Percentiles rank a stretch among this genome's conserved stretches.
Conservation (phyloP, 768 basidiomycete genomes). For the Boletellus ananas region DNA sequence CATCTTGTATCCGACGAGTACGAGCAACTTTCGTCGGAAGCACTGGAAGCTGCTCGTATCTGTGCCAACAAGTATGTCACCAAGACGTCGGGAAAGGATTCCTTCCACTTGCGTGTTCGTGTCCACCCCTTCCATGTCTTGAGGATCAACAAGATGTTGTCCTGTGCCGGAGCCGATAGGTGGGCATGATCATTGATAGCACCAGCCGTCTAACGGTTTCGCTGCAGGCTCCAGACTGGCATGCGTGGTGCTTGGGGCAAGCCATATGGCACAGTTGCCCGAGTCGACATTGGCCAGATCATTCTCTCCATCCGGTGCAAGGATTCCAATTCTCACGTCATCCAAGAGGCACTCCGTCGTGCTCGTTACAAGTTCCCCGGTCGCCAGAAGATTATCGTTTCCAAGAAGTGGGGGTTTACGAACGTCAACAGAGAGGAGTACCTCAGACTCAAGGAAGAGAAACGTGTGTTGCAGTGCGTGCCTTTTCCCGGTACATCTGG, state of each 20-base stretch:
- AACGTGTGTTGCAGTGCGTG: conserved; percentile 83
- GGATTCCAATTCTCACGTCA: conserved; percentile 79
- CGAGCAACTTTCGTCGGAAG: conserved; percentile 93
- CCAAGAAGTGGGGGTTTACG: conserved; percentile 99
- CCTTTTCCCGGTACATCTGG: not conserved
- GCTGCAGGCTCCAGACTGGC: conserved; percentile 78
- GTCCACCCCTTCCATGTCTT: conserved; percentile 98
- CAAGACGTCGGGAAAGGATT: conserved; percentile 97
- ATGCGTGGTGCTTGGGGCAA: conserved; percentile 99
- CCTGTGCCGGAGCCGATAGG: conserved; percentile 98
- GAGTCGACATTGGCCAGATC: conserved; percentile 96
- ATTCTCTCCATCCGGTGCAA: conserved; percentile 90
- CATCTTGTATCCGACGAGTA: conserved; percentile 98
- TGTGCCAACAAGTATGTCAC: conserved; percentile 99
- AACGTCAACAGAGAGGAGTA: conserved; percentile 90
- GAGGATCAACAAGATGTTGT: conserved; percentile 99
- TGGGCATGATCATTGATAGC: conserved; percentile 18
- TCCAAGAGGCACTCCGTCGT: conserved; percentile 95
- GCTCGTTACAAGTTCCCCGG: conserved; percentile 99
- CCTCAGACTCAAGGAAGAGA: conserved; percentile 81
- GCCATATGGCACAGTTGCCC: conserved; percentile 93
- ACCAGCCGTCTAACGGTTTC: not conserved
- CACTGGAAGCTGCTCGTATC: conserved; percentile 96
- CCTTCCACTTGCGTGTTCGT: conserved; percentile 96
- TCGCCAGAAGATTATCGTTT: conserved; percentile 94